Evolutionary conservation across 805 yeast species (phyloP), one percentile per base, ranked within the genome.

Genomic region (Cyberlindnera nakhonratchasimensis): DNA sequence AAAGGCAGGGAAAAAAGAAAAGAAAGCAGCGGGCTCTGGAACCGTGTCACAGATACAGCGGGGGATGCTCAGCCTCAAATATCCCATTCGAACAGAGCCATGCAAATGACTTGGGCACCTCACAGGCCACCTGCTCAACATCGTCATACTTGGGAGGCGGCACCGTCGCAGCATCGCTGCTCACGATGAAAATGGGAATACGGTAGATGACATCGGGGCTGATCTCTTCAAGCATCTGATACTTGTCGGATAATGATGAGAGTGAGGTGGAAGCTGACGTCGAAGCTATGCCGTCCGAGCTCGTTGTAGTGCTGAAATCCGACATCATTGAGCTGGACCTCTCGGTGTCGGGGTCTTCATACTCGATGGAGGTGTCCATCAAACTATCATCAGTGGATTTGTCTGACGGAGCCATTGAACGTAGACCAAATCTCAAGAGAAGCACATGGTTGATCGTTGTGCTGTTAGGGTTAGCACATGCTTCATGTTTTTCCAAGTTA

Each of bases 71-170:
- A 11, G 41, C 31, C 24, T 53, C 54, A 18, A 28, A 44, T n/a
- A 23, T 31, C 5, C 57, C 57, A 18, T 42, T 46, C n/a, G 54
- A 49, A 20, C 54, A 53, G 11, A 51, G 39, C 54, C 54, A 53
- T 2, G 49, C 40, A 16, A 48, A 44, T 0, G 52, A 51, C 34
- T 40, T 43, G 6, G 46, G 42, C 16, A 29, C 25, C 11, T 17
- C 32, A 5, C 26, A 23, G 7, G 10, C 25, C 4, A 21, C 9
- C 6, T 29, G 34, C n/a, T 13, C 13, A 12, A n/a, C 17, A n/a
- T 39, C 40, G 0, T 9, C 13, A 19, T 51, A 51, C 17, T 44
- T 26, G 20, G 57, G 57, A 11, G 52, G 53, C 3, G 45, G 37
- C 2, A 29, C 46, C 2, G 13, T 11, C 1, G 14, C 16, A 12